A percentile compares a stretch with the other conserved stretches of the same genome.
Conservation (phyloP, 805 yeast species). For the Grigorovia transvaalensis region DNA sequence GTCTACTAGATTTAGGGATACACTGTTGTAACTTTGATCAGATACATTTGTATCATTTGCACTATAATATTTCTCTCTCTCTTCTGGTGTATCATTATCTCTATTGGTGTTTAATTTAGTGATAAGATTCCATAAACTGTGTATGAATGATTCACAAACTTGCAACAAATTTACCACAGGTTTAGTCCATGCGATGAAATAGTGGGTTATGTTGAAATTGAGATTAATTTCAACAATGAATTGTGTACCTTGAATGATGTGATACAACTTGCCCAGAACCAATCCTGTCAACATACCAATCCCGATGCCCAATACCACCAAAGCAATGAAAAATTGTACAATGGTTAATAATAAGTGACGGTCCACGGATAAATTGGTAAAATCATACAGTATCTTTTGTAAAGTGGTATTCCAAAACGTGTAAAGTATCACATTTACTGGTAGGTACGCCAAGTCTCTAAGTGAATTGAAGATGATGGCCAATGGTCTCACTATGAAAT, state of each 20-base stretch:
- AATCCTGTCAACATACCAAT: neutral
- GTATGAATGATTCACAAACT: neutral
- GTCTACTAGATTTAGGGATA: neutral
- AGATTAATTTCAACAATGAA: neutral
- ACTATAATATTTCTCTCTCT: neutral
- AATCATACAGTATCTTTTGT: neutral
- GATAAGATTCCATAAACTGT: neutral
- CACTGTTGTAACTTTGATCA: neutral
- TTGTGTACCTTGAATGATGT: neutral
- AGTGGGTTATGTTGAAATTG: no score
- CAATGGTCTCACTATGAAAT: neutral
- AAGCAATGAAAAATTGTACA: constrained; percentile 18
- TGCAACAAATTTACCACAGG: neutral
- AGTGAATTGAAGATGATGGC: neutral
- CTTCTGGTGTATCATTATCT: neutral
- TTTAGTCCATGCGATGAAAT: no score
- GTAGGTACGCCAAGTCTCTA: neutral
- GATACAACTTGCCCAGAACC: neutral
- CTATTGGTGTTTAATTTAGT: neutral
- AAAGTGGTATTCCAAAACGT: neutral
- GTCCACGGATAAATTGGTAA: neutral
- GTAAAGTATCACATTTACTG: neutral
- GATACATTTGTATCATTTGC: no score
- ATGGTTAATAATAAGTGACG: constrained; percentile 9
- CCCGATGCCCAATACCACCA: constrained; percentile 11